phyloP scores from a whole-genome alignment of 108 stramenopile genomes.

The Aurantiochytrium sp. region DNA sequence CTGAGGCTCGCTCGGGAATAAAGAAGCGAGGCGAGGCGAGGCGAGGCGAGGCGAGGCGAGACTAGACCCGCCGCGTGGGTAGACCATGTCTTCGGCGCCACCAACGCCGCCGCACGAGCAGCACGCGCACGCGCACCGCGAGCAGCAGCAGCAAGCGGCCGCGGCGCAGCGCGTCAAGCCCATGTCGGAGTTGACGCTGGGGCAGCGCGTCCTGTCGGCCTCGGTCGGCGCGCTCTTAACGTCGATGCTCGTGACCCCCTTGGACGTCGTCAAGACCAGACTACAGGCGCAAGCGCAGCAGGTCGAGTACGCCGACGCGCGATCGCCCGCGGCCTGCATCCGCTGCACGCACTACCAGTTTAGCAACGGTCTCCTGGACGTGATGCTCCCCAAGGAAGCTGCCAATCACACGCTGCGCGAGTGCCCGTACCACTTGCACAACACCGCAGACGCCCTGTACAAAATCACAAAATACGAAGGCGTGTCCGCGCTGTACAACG shows the following conservation, averaged over 20 bases:
- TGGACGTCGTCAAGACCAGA: constrained; percentile 34
- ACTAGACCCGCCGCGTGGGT: no score
- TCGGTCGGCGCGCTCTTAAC: constrained; percentile 23
- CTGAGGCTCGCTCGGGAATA: no score
- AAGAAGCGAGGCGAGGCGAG: no score
- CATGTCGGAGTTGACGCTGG: neutral
- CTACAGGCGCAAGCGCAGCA: constrained; percentile 14
- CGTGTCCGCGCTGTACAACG: constrained; percentile 47
- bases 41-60: no score
- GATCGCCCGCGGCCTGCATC: neutral
- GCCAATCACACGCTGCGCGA: neutral
- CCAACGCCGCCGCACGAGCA: no score
- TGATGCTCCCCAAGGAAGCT: neutral
- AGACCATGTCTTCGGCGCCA: neutral
- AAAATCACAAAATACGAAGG: constrained; percentile 53
- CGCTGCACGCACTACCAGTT: neutral
- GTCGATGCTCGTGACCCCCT: constrained; percentile 24
- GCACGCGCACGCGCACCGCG: no score
- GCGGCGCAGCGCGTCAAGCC: no score
- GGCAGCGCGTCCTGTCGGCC: constrained; percentile 6
- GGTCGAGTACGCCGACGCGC: neutral
- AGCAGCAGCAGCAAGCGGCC: no score
- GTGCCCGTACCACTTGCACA: neutral
- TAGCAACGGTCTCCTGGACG: neutral
- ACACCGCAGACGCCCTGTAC: constrained; percentile 18